Evolutionary conservation across 2,329 filamentous ascomycete genomes (phyloP).

Genomic region (Orbilia ellipsospora): DNA sequence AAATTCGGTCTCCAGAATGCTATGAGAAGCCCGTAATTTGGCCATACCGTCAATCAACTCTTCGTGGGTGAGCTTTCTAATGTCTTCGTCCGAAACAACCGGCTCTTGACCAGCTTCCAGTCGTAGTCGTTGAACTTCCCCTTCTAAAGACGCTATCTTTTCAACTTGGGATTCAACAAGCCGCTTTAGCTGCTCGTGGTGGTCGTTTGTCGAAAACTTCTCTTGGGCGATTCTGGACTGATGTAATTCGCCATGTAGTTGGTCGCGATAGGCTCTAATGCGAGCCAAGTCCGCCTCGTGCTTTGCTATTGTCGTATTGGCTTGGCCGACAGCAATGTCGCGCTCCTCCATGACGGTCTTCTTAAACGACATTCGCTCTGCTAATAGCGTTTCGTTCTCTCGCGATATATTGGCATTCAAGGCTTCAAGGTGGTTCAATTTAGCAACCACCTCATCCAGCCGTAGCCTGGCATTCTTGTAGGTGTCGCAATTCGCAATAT

Average conservation of each 20-base stretch:
- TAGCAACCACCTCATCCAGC: conserved; percentile 90
- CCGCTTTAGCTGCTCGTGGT: conserved; percentile 78
- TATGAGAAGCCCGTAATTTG: conserved; percentile 81
- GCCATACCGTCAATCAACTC: conserved; percentile 79
- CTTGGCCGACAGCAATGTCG: conserved; percentile 76
- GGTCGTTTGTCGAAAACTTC: conserved; percentile 74
- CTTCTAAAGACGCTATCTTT: conserved; percentile 82
- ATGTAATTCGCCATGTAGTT: conserved; percentile 81
- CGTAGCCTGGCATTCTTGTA: conserved; percentile 92
- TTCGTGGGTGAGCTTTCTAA: conserved; percentile 73
- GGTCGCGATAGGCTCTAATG: conserved; percentile 84
- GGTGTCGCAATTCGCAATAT: conserved; percentile 89
- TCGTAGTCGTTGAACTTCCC: conserved; percentile 78
- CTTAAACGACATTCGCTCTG: conserved; percentile 84
- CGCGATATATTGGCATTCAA: conserved; percentile 85
- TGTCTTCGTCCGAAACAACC: conserved; percentile 61
- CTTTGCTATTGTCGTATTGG: conserved; percentile 82
- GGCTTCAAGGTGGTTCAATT: conserved; percentile 90
- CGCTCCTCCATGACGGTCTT: conserved; percentile 83
- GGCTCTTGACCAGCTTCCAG: conserved; percentile 68
- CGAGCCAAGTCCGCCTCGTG: conserved; percentile 86
- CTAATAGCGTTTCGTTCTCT: conserved; percentile 84
- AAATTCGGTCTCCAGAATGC: conserved; percentile 85
- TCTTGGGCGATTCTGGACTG: conserved; percentile 83
- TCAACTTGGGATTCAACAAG: conserved; percentile 81